Evolutionary conservation across 371 early-diverging fungal genomes (phyloP), one percentile per base, ranked within the genome.

Genomic region (Mucor lusitanicus): DNA sequence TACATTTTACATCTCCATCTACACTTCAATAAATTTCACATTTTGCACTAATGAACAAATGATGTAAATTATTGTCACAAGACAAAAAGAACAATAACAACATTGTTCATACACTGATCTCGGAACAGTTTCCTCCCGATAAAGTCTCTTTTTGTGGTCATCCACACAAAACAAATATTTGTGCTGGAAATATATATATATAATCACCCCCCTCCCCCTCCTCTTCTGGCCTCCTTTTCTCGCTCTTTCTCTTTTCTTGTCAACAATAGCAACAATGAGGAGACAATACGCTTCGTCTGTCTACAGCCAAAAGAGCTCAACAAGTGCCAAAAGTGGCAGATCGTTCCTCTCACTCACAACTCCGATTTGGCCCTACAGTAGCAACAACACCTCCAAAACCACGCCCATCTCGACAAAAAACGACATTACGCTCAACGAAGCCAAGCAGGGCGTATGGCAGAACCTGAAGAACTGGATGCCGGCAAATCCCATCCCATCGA

Each of bases 261-360:
- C 32, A 63, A 11, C 28, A 21, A 44, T 28, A 25, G 13, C 6
- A 40, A 61, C 32, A 27, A 74, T 78, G 76, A 64, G 50, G 33
- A 67, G 67, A 66, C 63, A 66, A 42, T 80, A 82, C 70, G 75
- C 83, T 21, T 66, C 80, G 0, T 82, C 83, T 0, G 68, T 80
- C 30, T 77, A 76, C 35, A 82, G 83, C 42, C 73, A 76, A 64
- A 82, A 80, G 60, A 82, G 83, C 57, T 63, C 76, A 12, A 73
- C 68, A 1, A 82, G 83, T 44, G 75, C 80, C 39, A 82, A 77
- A 56, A 82, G 82, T 44, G 73, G 68, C 3, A 75, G 75, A 44
- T 80, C 80, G 8, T 80, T 73, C 61, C 48, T 80, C 33, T 82
- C 83, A 5, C 39, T 82, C 25, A 67, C 66, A 17, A 61, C 66